Conservation (phyloP, 2,329 filamentous ascomycete species). For the Epichloe elymi region DNA sequence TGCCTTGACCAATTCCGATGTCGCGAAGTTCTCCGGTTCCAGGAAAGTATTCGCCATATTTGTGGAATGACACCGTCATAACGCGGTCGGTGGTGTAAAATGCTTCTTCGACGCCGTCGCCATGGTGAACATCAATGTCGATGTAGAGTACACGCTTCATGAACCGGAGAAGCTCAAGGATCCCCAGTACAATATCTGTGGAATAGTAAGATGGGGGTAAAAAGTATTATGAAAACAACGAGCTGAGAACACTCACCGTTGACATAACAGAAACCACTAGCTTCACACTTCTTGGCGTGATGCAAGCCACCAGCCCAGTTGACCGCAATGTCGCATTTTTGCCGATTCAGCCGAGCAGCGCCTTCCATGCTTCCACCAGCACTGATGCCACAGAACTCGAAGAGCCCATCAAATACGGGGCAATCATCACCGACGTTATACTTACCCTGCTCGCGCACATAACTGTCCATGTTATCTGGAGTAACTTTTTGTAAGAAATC, state of each 20-base stretch:
- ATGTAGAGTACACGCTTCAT: slow-evolving; percentile 96
- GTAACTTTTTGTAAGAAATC: slow-evolving; percentile 92
- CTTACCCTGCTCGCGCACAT: slow-evolving; percentile 76
- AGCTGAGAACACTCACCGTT: slow-evolving; percentile 51
- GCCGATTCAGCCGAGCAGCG: slow-evolving; percentile 74
- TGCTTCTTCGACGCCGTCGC: slow-evolving; percentile 84
- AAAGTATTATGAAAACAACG: neutral
- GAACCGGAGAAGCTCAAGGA: slow-evolving; percentile 79
- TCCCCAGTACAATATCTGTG: slow-evolving; percentile 85
- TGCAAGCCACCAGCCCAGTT: slow-evolving; percentile 97
- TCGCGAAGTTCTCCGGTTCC: slow-evolving; percentile 80
- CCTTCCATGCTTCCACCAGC: slow-evolving; percentile 90
- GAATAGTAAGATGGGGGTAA: slow-evolving; percentile 4
- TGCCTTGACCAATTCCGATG: slow-evolving; percentile 75
- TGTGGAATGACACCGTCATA: slow-evolving; percentile 89
- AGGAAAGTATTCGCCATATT: slow-evolving; percentile 93
- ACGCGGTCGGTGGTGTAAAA: slow-evolving; percentile 89
- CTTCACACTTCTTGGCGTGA: slow-evolving; percentile 94
- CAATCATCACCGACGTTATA: slow-evolving; percentile 97
- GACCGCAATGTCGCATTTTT: slow-evolving; percentile 91
- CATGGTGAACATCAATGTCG: slow-evolving; percentile 90
- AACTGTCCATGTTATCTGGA: slow-evolving; percentile 95
- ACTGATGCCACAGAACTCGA: slow-evolving; percentile 90
- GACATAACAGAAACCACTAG: slow-evolving; percentile 95
- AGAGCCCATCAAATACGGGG: slow-evolving; percentile 95